These are phyloP conservation scores for Fusarium sp. DNA, from an alignment of 2,329 filamentous ascomycete species.

Conservation along the genomic window DNA sequence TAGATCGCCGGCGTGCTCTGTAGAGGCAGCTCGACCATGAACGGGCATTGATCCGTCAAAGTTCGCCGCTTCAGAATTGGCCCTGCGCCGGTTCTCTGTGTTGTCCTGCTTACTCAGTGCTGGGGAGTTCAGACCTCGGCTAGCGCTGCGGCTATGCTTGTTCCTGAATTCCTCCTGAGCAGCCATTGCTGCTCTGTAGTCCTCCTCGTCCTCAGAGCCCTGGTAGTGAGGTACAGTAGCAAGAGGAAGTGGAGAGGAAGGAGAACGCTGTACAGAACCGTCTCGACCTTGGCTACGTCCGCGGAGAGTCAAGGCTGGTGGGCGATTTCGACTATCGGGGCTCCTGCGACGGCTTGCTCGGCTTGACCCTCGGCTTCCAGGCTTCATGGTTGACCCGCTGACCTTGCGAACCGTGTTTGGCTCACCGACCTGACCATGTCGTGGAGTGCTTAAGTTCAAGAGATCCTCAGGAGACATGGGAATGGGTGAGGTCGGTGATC, in stretches of 20 bases:
- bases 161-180: conserved; percentile 67
- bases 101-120: conserved; percentile 51
- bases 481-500: conserved; percentile 90
- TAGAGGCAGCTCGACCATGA: conserved; percentile 54
- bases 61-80: conserved; percentile 48
- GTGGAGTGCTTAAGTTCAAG: conserved; percentile 68
- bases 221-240: conserved; percentile 55
- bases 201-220: conserved; percentile 73
- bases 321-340: conserved; percentile 56
- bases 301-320: conserved; percentile 61
- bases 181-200: conserved; percentile 63
- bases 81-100: conserved; percentile 54
- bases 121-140: conserved; percentile 55
- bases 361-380: conserved; percentile 61
- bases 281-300: conserved; percentile 72
- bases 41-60: conserved; percentile 47
- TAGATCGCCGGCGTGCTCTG: conserved; percentile 65
- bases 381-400: conserved; percentile 48
- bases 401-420: conserved; percentile 60
- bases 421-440: conserved; percentile 51
- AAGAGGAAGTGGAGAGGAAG: conserved; percentile 84
- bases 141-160: conserved; percentile 64
- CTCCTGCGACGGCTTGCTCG: conserved; percentile 61
- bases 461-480: conserved; percentile 94
- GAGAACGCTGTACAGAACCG: conserved; percentile 73